Percentiles rank a stretch among this genome's conserved stretches.
Conservation (phyloP, 345 rosid genomes). For the Limnanthes douglasii region DNA sequence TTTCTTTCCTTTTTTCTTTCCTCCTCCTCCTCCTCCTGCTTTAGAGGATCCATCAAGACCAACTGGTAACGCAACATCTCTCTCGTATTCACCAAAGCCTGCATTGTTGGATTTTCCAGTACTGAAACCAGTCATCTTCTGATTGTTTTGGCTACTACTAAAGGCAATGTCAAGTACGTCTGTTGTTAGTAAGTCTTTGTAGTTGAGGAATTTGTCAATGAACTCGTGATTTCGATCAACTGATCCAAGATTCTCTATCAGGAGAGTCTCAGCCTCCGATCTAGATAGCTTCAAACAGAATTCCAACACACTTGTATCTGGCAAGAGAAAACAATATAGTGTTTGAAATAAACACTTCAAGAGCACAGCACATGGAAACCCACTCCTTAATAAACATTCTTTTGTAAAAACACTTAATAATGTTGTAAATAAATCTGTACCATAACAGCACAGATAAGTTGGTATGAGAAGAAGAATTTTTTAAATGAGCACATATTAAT, state of each 20-base stretch:
- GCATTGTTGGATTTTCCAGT: slow-evolving; percentile 18
- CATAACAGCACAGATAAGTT: no score
- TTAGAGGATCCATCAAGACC: slow-evolving; percentile 36
- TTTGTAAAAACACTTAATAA: no score
- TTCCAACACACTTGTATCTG: slow-evolving; percentile 87
- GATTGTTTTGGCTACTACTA: slow-evolving; percentile 28
- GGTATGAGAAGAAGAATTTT: no score
- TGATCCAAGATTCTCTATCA: slow-evolving; percentile 62
- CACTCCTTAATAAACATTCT: no score
- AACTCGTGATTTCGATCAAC: slow-evolving; percentile 62
- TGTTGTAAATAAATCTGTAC: no score
- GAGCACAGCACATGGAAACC: neutral
- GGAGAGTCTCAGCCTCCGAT: slow-evolving; percentile 77
- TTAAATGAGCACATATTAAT: no score
- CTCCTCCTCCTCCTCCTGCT: slow-evolving; percentile 65
- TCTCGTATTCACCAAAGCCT: slow-evolving; percentile 8
- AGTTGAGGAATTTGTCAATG: slow-evolving; percentile 88
- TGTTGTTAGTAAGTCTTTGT: slow-evolving; percentile 64
- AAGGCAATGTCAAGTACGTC: slow-evolving; percentile 91
- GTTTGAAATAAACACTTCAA: neutral
- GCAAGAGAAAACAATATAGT: slow-evolving; percentile 1
- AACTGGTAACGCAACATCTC: neutral
- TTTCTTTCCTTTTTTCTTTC: slow-evolving; percentile 81
- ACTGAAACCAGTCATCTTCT: slow-evolving; percentile 20
- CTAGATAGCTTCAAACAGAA: slow-evolving; percentile 83